Conservation (phyloP, 441 rosid species). For the Macaranga tanarius region DNA sequence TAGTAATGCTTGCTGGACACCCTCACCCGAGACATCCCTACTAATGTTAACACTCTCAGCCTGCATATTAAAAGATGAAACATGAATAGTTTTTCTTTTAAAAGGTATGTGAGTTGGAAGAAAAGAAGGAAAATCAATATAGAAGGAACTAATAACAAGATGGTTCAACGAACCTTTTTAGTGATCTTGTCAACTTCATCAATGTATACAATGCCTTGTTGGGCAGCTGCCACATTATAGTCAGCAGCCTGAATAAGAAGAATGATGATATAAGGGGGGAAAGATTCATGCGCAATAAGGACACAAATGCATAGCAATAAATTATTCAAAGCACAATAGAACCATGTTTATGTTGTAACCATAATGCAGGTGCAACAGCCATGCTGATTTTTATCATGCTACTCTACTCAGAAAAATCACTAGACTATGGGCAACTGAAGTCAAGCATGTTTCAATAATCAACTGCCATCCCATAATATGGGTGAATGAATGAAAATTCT, state of each 20-base stretch:
- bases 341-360: not conserved
- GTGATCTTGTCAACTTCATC: conserved; percentile 99
- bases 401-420: not conserved
- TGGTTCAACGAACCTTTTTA: conserved; percentile 57
- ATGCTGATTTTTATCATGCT: conserved; percentile 1
- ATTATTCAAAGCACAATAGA: not conserved
- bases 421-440: not conserved
- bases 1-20: conserved; percentile 94
- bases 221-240: conserved; percentile 97
- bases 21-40: conserved; percentile 99
- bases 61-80: conserved; percentile 42
- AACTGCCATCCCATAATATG: not conserved
- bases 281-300: not conserved
- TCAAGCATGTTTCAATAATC: not conserved
- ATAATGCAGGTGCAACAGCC: not conserved
- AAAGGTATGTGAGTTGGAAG: not conserved
- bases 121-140: not conserved
- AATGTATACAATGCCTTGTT: conserved; percentile 97
- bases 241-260: conserved; percentile 67
- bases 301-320: not conserved
- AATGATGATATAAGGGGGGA: conserved; percentile 11
- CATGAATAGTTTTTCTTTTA: not conserved
- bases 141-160: not conserved
- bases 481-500: not conserved
- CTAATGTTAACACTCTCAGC: conserved; percentile 95